These are phyloP conservation scores for Daldinia sp. DNA, from an alignment of 2,329 filamentous ascomycete species.

Conservation along the genomic window DNA sequence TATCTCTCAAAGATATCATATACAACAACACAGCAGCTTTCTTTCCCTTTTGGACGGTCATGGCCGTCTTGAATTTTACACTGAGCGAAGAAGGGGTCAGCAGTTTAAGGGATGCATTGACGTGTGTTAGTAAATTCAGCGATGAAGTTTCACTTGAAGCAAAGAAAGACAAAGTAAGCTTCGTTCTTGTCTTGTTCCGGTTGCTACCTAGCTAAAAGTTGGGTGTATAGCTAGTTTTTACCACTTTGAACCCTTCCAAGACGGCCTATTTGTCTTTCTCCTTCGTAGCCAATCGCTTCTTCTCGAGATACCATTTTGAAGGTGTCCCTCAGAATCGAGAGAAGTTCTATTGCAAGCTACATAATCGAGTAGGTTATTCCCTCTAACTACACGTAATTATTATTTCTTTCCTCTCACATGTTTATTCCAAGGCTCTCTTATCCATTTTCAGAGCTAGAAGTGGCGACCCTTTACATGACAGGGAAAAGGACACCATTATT, in stretches of 20 bases:
- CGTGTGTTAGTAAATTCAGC: constrained; percentile 82
- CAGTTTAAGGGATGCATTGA: constrained; percentile 77
- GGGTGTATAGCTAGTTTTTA: constrained; percentile 72
- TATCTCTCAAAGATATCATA: background rate
- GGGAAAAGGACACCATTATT: constrained; percentile 76
- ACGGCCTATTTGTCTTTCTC: constrained; percentile 82
- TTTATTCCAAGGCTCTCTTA: constrained; percentile 67
- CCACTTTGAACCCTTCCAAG: constrained; percentile 82
- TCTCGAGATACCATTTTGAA: constrained; percentile 77
- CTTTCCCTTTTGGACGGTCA: constrained; percentile 46
- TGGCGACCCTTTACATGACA: constrained; percentile 67
- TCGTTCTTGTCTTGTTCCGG: constrained; percentile 15
- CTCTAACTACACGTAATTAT: background rate
- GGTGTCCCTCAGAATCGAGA: constrained; percentile 64
- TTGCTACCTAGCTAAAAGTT: constrained; percentile 25
- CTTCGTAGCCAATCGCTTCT: constrained; percentile 76
- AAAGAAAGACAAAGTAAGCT: constrained; percentile 70
- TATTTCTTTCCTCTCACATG: background rate
- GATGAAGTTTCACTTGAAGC: constrained; percentile 83
- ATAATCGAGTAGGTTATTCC: constrained; percentile 69
- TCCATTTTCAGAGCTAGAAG: constrained; percentile 79
- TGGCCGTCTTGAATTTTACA: constrained; percentile 78
- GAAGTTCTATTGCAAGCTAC: constrained; percentile 80
- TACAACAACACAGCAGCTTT: background rate
- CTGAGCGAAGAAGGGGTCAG: constrained; percentile 78